Evolutionary conservation across 2,329 filamentous ascomycete species (phyloP), one percentile per base, ranked within the genome.

Genomic region (Epichloe glyceriae): DNA sequence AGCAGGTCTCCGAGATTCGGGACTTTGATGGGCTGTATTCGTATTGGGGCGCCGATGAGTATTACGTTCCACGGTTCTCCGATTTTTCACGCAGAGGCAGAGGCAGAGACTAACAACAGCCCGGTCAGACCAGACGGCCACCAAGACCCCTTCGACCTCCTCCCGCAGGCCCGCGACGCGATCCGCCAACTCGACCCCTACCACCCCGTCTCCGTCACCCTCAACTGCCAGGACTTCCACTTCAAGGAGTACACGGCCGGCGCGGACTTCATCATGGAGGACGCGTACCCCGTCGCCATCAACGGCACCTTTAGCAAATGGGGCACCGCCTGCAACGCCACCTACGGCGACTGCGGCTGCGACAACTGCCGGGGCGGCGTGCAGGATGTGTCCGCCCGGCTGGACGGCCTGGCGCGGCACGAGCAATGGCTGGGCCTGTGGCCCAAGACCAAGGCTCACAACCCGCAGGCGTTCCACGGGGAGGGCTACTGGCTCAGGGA

Each of bases 161-260:
- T 76, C 0, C 52, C 55, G 2, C 54, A 64, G 19, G 67, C 72
- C 0, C 71, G 74, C 57, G 59, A 68, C 35, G 58, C 69, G 5
- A 71, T 81, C 58, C 69, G 68, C 52, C 53, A 60, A 0, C 61
- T 80, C 1, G 80, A 83, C 61, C 75, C 75, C 0, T 83, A 82
- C 62, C 80, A 83, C 63, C 79, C 79, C 0, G 72, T 80, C 2
- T 74, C 73, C 2, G 66, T 82, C 4, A 74, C 74, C 2, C 70
- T 83, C 43, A 83, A 82, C 64, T 83, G 80, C 67, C 70, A 73
- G 50, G 74, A 83, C 63, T 82, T 79, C 64, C 73, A 80, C 63
- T 83, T 79, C 60, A 62, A 64, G 2, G 63, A 73, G 12, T 83
- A 83, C 65, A 67, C 72, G 0, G 60, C 64, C 2, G 76, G 74